Conservation (phyloP, 2,329 filamentous ascomycete species). For the Bipolaris cookei region DNA sequence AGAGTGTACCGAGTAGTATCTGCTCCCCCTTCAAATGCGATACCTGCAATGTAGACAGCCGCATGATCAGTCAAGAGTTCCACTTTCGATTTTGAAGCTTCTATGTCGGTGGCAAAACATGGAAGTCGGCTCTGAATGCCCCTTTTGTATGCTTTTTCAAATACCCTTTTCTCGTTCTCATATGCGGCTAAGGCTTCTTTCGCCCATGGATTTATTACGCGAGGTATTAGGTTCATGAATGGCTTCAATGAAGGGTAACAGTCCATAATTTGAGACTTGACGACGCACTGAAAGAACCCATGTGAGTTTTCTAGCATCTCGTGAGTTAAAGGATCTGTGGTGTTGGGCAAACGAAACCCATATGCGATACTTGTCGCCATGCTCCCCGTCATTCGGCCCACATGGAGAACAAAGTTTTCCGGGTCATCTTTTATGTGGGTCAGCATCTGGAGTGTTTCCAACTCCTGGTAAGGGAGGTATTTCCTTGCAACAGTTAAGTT, state of each 20-base stretch:
- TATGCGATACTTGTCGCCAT: constrained; percentile 4
- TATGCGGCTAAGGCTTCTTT: not conserved
- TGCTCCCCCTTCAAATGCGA: constrained; percentile 5
- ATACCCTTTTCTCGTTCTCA: not conserved
- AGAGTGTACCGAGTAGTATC: constrained; percentile 5
- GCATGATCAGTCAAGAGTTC: not conserved
- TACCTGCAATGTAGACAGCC: constrained; percentile 4
- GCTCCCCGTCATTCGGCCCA: not conserved
- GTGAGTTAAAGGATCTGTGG: not conserved
- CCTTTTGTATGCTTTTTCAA: not conserved
- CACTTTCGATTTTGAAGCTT: not conserved
- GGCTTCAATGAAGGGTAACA: constrained; percentile 2
- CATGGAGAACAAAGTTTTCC: not conserved
- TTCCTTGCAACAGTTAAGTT: constrained; percentile 7
- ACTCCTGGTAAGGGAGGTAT: constrained; percentile 14
- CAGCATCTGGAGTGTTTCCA: constrained; percentile 7
- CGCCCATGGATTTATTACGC: not conserved
- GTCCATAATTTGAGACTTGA: not conserved
- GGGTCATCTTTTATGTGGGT: not conserved
- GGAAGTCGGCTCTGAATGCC: not conserved
- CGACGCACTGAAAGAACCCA: constrained; percentile 1
- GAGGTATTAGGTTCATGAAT: not conserved
- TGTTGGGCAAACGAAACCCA: not conserved
- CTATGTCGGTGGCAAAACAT: not conserved
- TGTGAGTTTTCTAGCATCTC: constrained; percentile 4